Evolutionary conservation across 352 stramenopile genomes (phyloP), one percentile per base, ranked within the genome.

Genomic region (Phytopythium boreale): DNA sequence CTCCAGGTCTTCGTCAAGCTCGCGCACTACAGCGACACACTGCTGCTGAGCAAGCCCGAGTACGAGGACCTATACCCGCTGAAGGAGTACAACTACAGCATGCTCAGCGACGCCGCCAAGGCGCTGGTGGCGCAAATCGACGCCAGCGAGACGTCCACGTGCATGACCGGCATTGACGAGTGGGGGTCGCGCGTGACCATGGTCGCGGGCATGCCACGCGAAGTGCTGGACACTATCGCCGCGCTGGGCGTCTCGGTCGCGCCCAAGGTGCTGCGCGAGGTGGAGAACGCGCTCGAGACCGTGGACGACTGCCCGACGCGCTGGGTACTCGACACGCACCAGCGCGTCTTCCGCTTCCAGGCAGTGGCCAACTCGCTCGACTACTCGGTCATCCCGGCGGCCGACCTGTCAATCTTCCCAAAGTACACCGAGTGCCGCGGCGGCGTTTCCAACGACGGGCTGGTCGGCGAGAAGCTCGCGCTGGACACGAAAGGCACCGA

Each of bases 21-120:
- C 34, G 24, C 50, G 22, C 66, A 55, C 2, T 75, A 68, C 47
- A 55, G 57, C 3, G 29, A 66, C 26, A 64, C 64, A 8, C 55
- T 61, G 8, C 59, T 71, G 6, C 64, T 70, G 59, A 75, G 66
- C 37, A 76, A 76, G 61, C 69, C 69, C 6, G 44, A 43, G 1
- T 76, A 70, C 26, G 69, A 76, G 22, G 62, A 70, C 22, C 27
- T 75, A 26, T 72, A 67, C 43, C 66, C 66, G 29, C 58, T 59
- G 6, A 61, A 59, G 5, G 31, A 31, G n/a, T 72, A 62, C 61
- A 59, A 75, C 43, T 75, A 66, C 59, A 72, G 58, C 20, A 17
- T 65, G n/a, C 52, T 75, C 0, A 64, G 19, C 0, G 15, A 9
- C 15, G 65, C 68, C 6, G 69, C 31, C 5, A 56, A 67, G 31